Conservation (phyloP, 192 early-diverging fungal species). For the Cladochytrium replicatum region DNA sequence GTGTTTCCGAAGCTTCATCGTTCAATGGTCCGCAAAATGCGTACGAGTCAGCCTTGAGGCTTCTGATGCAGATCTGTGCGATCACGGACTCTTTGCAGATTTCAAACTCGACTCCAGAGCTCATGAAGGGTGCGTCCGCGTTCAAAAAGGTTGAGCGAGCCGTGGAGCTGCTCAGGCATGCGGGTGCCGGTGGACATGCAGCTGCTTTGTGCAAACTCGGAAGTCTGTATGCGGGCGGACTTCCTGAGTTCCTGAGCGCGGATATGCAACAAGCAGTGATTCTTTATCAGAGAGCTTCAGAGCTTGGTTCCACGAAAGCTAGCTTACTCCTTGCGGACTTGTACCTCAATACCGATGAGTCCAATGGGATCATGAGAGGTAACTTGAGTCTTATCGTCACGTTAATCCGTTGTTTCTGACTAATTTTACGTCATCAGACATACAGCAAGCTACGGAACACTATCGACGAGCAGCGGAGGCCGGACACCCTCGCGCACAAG, state of each 20-base stretch:
- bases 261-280: background rate
- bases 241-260: background rate
- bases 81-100: too few species aligned
- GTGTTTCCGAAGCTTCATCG: too few species aligned
- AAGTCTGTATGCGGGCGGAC: background rate
- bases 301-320: background rate
- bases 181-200: background rate
- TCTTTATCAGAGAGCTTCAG: background rate
- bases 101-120: too few species aligned
- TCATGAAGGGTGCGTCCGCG: too few species aligned
- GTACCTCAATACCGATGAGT: background rate
- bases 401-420: too few species aligned
- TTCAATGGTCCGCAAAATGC: too few species aligned
- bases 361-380: background rate
- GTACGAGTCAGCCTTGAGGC: too few species aligned
- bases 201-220: background rate
- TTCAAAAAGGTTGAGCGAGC: too few species aligned
- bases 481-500: background rate
- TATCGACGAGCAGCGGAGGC: background rate
- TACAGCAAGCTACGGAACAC: background rate
- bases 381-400: too few species aligned
- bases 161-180: background rate
- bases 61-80: too few species aligned
- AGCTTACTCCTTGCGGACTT: background rate
- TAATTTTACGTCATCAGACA: too few species aligned